Conservation (phyloP, 164 flowering plant genomes). For the Vitis rotundifolia region DNA sequence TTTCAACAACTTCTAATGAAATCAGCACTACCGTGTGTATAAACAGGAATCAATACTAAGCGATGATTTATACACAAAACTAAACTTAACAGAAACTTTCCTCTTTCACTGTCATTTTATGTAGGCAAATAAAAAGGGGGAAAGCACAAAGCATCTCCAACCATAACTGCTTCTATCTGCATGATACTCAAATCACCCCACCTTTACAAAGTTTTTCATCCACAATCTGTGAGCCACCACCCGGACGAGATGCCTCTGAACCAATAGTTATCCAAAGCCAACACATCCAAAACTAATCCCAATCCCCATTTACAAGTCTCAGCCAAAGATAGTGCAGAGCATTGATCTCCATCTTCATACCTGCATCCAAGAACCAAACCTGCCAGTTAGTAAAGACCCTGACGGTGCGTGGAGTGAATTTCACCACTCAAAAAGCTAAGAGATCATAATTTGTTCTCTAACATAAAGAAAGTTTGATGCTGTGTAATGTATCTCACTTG, state of each 20-base stretch:
- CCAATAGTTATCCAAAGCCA: background rate
- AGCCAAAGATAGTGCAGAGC: background rate
- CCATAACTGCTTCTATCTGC: too few species aligned
- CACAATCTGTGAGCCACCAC: constrained; percentile 1
- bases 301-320: background rate
- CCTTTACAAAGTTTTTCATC: background rate
- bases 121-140: too few species aligned
- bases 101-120: too few species aligned
- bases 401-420: too few species aligned
- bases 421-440: too few species aligned
- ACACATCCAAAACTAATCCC: background rate
- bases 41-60: too few species aligned
- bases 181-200: background rate
- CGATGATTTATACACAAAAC: too few species aligned
- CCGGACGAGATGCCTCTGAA: background rate
- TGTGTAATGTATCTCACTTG: too few species aligned
- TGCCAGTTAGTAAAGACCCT: background rate
- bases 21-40: too few species aligned
- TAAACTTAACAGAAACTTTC: too few species aligned
- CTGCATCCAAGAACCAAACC: background rate
- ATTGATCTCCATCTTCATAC: constrained; percentile 4
- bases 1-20: too few species aligned
- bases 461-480: background rate
- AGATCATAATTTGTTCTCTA: background rate
- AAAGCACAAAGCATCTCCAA: too few species aligned